Base-by-base conservation (phyloP, 306 rosid species). In the Rosa rugosa region DNA sequence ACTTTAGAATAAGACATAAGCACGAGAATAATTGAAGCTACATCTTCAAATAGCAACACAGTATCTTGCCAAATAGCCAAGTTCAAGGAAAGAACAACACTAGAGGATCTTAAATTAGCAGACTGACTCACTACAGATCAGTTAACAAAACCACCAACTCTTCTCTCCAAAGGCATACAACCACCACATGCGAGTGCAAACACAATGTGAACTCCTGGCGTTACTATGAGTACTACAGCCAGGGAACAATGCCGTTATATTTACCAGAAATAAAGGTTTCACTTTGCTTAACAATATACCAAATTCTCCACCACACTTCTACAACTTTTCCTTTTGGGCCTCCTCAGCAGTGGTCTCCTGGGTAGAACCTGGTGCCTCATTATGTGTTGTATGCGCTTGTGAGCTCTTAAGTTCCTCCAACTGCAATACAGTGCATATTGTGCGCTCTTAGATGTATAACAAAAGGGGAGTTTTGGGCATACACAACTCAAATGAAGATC, bases 321-420 rank as follows among this genome's bases (percentile, higher is more conserved):
- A 90, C 23, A 83, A 60, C 66, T 76, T 87, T 54, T 87, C 90
- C 73, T 86, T 86, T 16, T 81, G 83, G 57, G 85, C 81, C 80
- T 90, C 94, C 67, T 44, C 80, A 13, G 87, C 93, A 31, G 82
- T 59, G 46, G 85, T 80, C 76, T 91, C 97, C 83, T 89, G 89
- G 11, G 85, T 80, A 16, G 94, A 83, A 67, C 79, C 44, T 20
- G 74, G 27, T 47, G 86, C 81, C 65, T 62, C 68, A 54, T 83
- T 74, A 16, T 5, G 71, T 18, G 17, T 40, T 0, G 49, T 67
- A 67, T 40, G 56, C 1, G 22, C 17, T 22, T 84, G 85, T 0
- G 89, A 84, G 71, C 66, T 81, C 85, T 87, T 90, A 71, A 88
- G 78, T 80, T 87, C 94, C 81, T 92, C 96, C 75, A 92, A 80